A percentile compares a stretch with the other conserved stretches of the same genome.
These are phyloP conservation scores for Osmanthus fragrans DNA, from an alignment of 257 asterid genomes.

Conservation along the genomic window DNA sequence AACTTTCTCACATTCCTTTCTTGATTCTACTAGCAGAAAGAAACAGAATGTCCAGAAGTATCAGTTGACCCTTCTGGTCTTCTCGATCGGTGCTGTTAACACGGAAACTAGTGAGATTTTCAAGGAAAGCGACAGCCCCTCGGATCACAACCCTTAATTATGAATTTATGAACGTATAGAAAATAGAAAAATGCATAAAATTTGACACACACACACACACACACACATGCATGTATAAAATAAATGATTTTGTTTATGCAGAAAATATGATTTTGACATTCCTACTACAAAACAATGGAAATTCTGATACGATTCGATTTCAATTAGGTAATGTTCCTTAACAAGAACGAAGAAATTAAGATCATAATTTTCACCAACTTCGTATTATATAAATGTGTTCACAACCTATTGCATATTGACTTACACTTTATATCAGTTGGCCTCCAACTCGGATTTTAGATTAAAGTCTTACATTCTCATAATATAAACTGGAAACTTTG, in stretches of 20 bases:
- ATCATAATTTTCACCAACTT: conserved; percentile 34
- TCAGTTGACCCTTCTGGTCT: not conserved
- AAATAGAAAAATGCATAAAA: not conserved
- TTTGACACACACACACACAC: not conserved
- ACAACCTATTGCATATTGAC: conserved; percentile 24
- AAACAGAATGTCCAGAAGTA: not conserved
- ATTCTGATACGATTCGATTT: conserved; percentile 22
- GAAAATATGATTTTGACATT: not conserved
- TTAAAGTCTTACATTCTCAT: conserved; percentile 14
- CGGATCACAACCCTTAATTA: not conserved
- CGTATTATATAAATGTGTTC: not conserved
- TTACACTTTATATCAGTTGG: conserved; percentile 16
- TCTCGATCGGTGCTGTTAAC: not conserved
- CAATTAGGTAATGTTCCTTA: conserved; percentile 31
- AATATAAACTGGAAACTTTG: conserved; percentile 15
- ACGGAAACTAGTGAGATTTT: conserved; percentile 4
- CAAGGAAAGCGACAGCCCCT: conserved; percentile 21
- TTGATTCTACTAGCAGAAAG: not conserved
- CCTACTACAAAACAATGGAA: conserved; percentile 27
- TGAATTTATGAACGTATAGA: not conserved
- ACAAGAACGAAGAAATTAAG: conserved; percentile 27
- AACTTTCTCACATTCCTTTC: not conserved
- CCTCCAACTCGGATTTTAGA: conserved; percentile 10
- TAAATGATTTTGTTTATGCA: not conserved
- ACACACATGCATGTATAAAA: not conserved